Evolutionary conservation across 2,329 filamentous ascomycete species (phyloP), one percentile per base, ranked within the genome.

Genomic region (Lanzia echinophila): DNA sequence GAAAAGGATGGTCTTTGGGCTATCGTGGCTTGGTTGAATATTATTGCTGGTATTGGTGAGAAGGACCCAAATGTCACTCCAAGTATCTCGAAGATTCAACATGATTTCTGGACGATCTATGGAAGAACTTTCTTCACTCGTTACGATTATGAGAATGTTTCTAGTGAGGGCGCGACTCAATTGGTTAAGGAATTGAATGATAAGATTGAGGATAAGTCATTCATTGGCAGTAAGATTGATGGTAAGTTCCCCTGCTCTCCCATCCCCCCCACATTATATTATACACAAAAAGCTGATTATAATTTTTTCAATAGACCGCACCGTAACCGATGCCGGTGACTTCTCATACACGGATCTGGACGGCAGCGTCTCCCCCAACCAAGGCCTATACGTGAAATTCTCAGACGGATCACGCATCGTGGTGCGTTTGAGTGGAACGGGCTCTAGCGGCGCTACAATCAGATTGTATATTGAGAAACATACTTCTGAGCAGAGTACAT

Each of bases 1-100:
- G 94, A 99, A 78, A 99, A 99, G 82, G 94, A 99, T 68, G 94
- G 94, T 58, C 81, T 99, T 41, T 99, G 94, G 94, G 94, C 94
- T 57, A 82, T 99, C 58, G 87, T 96, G 51, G 94, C 94, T 32
- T 99, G 94, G 94, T 77, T 99, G 66, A 99, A 99, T 79, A 96
- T 99, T 72, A 95, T 99, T 66, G 94, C 94, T 58, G 92, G 89
- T 62, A 84, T 97, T 46, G 91, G 91, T 60, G 84, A 94, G 70
- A 80, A 90, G 70, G 86, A 86, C 67, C 83, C 88, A 19, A 83
- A 78, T 56, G 84, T 88, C 63, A 90, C 87, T 3, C 91, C 92
- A 48, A 95, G 88, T 74, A 97, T 99, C 73, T 88, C 88, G 68
- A 87, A 91, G 72, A 96, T 99, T 70, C 94, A 99, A 75, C 84